Percentiles rank a stretch among this genome's conserved stretches.
Evolutionary conservation across 345 rosid genomes (phyloP).

Genomic region (Linum lewisii): DNA sequence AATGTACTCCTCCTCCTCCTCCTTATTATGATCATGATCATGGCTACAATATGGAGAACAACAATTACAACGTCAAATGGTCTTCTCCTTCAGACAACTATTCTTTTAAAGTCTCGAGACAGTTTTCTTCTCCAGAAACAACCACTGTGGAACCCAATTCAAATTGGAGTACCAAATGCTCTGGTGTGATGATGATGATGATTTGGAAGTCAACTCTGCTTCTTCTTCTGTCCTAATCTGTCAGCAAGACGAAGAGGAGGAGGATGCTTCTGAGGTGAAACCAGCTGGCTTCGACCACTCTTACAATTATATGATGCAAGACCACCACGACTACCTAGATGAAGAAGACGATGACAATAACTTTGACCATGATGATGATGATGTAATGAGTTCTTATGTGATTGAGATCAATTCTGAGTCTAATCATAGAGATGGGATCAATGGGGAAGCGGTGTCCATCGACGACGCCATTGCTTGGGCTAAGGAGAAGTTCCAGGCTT

Average conservation of each 20-base stretch:
- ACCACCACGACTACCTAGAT: constrained; percentile 23
- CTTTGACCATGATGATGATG: constrained; percentile 57
- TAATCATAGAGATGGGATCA: constrained; percentile 29
- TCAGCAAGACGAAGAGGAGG: constrained; percentile 32
- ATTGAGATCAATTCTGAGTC: constrained; percentile 67
- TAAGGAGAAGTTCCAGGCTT: constrained; percentile 42
- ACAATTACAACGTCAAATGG: constrained; percentile 11
- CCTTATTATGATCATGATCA: no score
- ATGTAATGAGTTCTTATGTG: constrained; percentile 68
- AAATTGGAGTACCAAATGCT: constrained; percentile 28
- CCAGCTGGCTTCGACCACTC: not conserved
- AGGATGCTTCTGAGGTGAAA: no score
- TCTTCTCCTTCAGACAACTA: constrained; percentile 19
- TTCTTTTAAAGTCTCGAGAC: constrained; percentile 29
- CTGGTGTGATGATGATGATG: constrained; percentile 13
- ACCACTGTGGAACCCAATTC: constrained; percentile 51
- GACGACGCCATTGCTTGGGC: constrained; percentile 78
- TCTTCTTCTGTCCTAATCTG: constrained; percentile 62
- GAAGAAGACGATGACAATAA: no score
- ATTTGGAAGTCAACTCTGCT: constrained; percentile 49
- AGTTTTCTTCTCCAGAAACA: constrained; percentile 59
- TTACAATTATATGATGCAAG: constrained; percentile 14
- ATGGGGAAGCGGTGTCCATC: constrained; percentile 38
- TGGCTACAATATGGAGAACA: constrained; percentile 28
- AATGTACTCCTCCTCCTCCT: constrained; percentile 1